A percentile compares a stretch with the other conserved stretches of the same genome.
phyloP scores from a whole-genome alignment of 805 yeast genomes.

The Lachancea quebecensis region DNA sequence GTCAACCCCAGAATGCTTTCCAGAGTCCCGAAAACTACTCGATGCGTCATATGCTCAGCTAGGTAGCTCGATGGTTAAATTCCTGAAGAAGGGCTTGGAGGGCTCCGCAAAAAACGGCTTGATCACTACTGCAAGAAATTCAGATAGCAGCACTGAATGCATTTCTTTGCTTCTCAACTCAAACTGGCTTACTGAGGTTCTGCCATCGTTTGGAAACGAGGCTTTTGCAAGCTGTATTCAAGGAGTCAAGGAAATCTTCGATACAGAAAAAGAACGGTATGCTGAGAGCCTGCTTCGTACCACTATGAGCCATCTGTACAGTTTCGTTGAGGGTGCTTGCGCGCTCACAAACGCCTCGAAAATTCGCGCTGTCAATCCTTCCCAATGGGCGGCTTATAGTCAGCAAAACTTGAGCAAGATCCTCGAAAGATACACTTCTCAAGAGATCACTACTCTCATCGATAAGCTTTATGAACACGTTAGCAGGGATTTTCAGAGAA shows the following conservation, averaged over 20 bases:
- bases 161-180: conserved; percentile 48
- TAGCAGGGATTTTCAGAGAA: conserved; percentile 42
- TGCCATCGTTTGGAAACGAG: conserved; percentile 22
- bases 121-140: neutral
- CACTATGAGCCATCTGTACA: conserved; percentile 59
- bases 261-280: conserved; percentile 35
- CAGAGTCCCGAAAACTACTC: conserved; percentile 22
- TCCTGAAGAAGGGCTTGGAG: conserved; percentile 17
- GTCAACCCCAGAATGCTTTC: neutral
- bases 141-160: conserved; percentile 31
- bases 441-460: conserved; percentile 50
- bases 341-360: conserved; percentile 35
- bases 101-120: neutral
- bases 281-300: conserved; percentile 42
- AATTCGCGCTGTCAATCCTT: conserved; percentile 35
- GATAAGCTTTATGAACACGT: conserved; percentile 50
- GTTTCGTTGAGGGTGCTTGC: conserved; percentile 59
- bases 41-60: conserved; percentile 22
- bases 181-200: conserved; percentile 42
- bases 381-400: conserved; percentile 58
- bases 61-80: conserved; percentile 27
- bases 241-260: conserved; percentile 25
- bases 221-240: conserved; percentile 20
- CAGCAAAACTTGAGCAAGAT: conserved; percentile 51
- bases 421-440: conserved; percentile 48